Conservation (phyloP, 177 flowering plant species). For the Vitis hybrid region DNA sequence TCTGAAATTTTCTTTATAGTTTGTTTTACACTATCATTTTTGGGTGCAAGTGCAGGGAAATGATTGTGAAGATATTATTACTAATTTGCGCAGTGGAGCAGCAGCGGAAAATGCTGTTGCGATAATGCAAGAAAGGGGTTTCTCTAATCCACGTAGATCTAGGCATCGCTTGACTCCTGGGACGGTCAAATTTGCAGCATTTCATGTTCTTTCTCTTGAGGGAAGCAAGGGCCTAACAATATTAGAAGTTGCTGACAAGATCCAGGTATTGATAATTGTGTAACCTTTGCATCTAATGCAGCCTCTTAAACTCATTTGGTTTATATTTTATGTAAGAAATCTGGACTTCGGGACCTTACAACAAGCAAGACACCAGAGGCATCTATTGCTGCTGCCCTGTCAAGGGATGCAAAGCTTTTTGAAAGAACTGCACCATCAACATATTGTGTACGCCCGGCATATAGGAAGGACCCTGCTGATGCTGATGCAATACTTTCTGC, state of each 20-base stretch:
- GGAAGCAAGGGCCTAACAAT: slow-evolving; percentile 81
- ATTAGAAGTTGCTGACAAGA: slow-evolving; percentile 82
- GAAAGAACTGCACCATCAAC: slow-evolving; percentile 97
- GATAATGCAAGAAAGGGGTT: slow-evolving; percentile 81
- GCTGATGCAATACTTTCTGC: slow-evolving; percentile 70
- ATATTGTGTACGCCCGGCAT: slow-evolving; percentile 76
- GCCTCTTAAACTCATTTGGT: slow-evolving; percentile 8
- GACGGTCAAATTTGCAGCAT: slow-evolving; percentile 95
- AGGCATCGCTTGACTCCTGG: slow-evolving; percentile 97
- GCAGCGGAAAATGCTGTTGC: slow-evolving; percentile 92
- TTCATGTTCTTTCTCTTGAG: slow-evolving; percentile 88
- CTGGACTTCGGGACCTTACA: slow-evolving; percentile 91
- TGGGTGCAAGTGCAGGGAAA: slow-evolving; percentile 53
- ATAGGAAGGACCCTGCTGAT: slow-evolving; percentile 80
- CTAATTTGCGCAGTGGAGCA: slow-evolving; percentile 73
- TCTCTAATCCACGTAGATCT: slow-evolving; percentile 66
- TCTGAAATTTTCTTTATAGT: too few species aligned
- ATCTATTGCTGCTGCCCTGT: slow-evolving; percentile 91
- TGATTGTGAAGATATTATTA: slow-evolving; percentile 66
- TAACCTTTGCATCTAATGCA: neutral
- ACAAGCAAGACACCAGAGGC: slow-evolving; percentile 99
- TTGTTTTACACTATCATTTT: neutral
- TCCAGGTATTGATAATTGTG: slow-evolving; percentile 58
- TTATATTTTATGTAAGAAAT: slow-evolving; percentile 50
- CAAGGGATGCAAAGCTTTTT: slow-evolving; percentile 82